phyloP scores from a whole-genome alignment of 805 yeast genomes.

The Cyberlindnera xylosilytica region DNA sequence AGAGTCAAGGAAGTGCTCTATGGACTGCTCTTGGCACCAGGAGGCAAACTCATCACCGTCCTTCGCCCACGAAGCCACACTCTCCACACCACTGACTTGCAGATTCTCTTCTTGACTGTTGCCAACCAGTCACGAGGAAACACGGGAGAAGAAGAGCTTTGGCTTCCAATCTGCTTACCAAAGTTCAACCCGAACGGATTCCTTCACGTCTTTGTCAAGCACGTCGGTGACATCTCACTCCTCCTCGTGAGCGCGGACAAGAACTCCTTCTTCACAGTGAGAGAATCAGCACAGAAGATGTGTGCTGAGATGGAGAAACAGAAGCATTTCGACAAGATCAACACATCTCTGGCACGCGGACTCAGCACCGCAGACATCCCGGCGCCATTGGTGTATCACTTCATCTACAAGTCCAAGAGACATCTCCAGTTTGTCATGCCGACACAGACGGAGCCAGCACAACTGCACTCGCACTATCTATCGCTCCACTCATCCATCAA shows the following conservation, averaged over 20 bases:
- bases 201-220: constrained; percentile 73
- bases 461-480: constrained; percentile 23
- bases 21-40: constrained; percentile 65
- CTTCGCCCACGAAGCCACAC: constrained; percentile 77
- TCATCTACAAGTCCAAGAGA: constrained; percentile 69
- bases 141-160: constrained; percentile 61
- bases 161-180: constrained; percentile 94
- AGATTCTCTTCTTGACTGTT: constrained; percentile 68
- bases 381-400: constrained; percentile 66
- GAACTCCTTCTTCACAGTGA: constrained; percentile 74
- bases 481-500: constrained; percentile 26
- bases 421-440: constrained; percentile 61
- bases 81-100: constrained; percentile 78
- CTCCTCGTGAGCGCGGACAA: constrained; percentile 56
- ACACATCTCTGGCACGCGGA: constrained; percentile 34
- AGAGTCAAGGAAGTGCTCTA: constrained; percentile 61
- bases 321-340: constrained; percentile 36
- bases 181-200: constrained; percentile 88
- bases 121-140: constrained; percentile 38
- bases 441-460: constrained; percentile 16
- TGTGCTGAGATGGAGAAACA: constrained; percentile 38
- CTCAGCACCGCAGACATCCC: constrained; percentile 49
- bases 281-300: constrained; percentile 54
- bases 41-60: constrained; percentile 62
- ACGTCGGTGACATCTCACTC: constrained; percentile 43